Conservation (phyloP, 1,284 basidiomycete species). For the Fomitopsis pinicola region DNA sequence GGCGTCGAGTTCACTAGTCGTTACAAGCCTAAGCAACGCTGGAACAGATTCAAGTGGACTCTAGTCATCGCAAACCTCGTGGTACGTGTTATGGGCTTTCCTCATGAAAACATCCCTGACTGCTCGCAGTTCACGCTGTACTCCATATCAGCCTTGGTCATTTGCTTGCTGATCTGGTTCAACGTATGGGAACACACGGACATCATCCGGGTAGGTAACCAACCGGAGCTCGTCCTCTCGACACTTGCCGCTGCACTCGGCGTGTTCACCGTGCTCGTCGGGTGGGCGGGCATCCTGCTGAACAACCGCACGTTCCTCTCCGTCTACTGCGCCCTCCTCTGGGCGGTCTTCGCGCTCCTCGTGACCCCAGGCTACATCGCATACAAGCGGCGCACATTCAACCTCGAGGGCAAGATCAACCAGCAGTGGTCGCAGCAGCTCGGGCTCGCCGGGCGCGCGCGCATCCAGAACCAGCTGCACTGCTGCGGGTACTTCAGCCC, state of each 20-base stretch:
- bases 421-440: constrained; percentile 51
- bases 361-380: constrained; percentile 59
- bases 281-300: constrained; percentile 59
- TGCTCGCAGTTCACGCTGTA: constrained; percentile 43
- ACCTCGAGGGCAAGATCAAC: constrained; percentile 62
- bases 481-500: constrained; percentile 64
- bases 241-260: constrained; percentile 46
- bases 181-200: constrained; percentile 54
- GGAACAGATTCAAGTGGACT: constrained; percentile 62
- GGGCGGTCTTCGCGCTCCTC: constrained; percentile 55
- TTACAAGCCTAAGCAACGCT: constrained; percentile 41
- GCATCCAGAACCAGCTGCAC: constrained; percentile 52
- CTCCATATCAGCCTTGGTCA: constrained; percentile 44
- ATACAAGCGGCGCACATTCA: constrained; percentile 58
- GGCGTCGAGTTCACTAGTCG: constrained; percentile 37
- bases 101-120: neutral
- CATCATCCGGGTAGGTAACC: constrained; percentile 54
- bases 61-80: constrained; percentile 47
- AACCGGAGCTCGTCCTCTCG: constrained; percentile 51
- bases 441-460: constrained; percentile 42
- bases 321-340: constrained; percentile 52
- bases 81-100: constrained; percentile 32
- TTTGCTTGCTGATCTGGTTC: constrained; percentile 57
- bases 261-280: constrained; percentile 52
- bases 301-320: constrained; percentile 65